A percentile compares a stretch with the other conserved stretches of the same genome.
These are phyloP conservation scores for Sordariomycetes sp. DNA, from an alignment of 2,329 filamentous ascomycete species.

Conservation along the genomic window DNA sequence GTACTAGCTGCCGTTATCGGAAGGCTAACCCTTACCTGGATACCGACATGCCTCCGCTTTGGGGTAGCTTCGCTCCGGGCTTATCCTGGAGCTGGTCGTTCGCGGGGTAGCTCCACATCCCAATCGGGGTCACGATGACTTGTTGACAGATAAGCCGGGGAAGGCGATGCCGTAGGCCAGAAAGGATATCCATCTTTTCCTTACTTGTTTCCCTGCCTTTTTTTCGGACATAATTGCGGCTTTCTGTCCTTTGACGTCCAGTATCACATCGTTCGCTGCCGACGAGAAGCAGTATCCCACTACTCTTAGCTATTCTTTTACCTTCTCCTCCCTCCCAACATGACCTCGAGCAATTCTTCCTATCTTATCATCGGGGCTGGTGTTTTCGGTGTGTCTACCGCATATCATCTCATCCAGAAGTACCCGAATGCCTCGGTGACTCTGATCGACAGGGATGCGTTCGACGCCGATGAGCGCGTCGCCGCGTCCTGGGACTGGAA, in stretches of 20 bases:
- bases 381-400: slow-evolving; percentile 55
- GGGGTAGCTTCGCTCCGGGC: too few relatives aligned
- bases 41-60: too few relatives aligned
- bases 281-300: background rate
- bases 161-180: too few relatives aligned
- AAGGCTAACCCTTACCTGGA: background rate
- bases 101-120: too few relatives aligned
- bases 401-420: slow-evolving; percentile 46
- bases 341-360: slow-evolving; percentile 16
- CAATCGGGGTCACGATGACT: too few relatives aligned
- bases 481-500: slow-evolving; percentile 66
- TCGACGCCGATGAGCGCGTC: slow-evolving; percentile 31
- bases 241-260: background rate
- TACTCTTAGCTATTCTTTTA: background rate
- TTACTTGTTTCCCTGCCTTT: background rate
- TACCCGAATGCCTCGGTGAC: slow-evolving; percentile 39
- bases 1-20: background rate
- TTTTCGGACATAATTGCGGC: too few relatives aligned
- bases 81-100: too few relatives aligned
- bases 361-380: slow-evolving; percentile 55
- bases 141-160: too few relatives aligned
- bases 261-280: background rate
- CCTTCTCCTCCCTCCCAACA: slow-evolving; percentile 2
- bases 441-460: slow-evolving; percentile 45
- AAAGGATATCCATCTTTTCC: background rate